These are phyloP conservation scores for Rhodotorula sp. DNA, from an alignment of 1,284 basidiomycete species.

Conservation along the genomic window DNA sequence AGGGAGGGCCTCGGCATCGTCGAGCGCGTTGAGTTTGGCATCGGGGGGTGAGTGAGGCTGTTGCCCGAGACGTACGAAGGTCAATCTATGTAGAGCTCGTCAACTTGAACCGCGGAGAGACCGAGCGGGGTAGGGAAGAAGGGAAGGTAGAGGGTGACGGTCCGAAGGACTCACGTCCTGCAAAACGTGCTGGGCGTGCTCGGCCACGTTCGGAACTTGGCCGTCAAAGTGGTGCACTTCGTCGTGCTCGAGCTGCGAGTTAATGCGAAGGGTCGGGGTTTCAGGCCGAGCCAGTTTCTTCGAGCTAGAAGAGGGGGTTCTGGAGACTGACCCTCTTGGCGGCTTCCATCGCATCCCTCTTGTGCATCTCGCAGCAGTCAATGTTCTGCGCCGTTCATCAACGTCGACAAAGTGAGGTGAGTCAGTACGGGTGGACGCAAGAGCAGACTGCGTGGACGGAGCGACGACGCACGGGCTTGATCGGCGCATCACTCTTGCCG, in stretches of 20 bases:
- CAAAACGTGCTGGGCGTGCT: neutral
- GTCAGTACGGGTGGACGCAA: too few species aligned
- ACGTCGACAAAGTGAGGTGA: too few species aligned
- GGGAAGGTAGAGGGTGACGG: too few species aligned
- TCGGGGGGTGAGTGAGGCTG: constrained; percentile 18
- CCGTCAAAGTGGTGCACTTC: constrained; percentile 10
- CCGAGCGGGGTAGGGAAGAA: neutral
- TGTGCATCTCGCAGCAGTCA: constrained; percentile 2
- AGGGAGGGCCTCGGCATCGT: constrained; percentile 21
- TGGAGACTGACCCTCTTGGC: neutral
- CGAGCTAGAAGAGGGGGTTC: neutral
- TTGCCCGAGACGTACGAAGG: neutral
- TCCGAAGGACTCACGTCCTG: constrained; percentile 1
- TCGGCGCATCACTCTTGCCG: neutral
- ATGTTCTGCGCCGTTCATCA: too few species aligned
- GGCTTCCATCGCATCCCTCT: neutral
- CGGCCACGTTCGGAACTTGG: neutral
- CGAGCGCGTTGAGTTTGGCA: constrained; percentile 24
- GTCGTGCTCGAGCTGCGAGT: constrained; percentile 6
- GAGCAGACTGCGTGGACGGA: too few species aligned
- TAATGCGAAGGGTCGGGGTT: accelerated
- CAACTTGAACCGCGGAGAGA: neutral
- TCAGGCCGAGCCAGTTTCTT: neutral
- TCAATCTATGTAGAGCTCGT: neutral
- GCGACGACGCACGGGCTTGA: neutral